Base-by-base conservation (phyloP, 306 rosid genomes). In the Quercus aquifolioides region DNA sequence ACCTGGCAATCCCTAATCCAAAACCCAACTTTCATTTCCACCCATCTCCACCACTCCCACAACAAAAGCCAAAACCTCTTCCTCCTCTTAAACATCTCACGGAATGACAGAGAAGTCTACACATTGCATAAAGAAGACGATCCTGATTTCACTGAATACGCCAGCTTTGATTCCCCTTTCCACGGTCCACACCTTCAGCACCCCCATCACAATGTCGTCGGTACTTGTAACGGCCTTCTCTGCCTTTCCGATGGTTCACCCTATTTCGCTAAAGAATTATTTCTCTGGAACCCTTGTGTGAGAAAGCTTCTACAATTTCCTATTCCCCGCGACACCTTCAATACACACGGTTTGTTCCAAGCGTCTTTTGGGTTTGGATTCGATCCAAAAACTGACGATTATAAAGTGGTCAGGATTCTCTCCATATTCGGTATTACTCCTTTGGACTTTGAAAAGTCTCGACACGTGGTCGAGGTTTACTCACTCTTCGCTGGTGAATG, bases 211-310 rank as follows among this genome's bases (percentile, higher is more conserved):
- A 41, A 62, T 7, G 71, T 60, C 6, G 67, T 73, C 18, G 74
- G 80, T 5, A 55, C 75, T 75, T 79, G 43, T 43, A 51, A 79
- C 30, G 84, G 79, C 9, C 73, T 79, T 41, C 17, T 84, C 0
- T 84, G 84, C 78, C 5, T 79, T 30, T 30, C 55, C n/a, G 2
- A n/a, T 64, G 26, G 59, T 13, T 14, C 25, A 0, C 12, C 14
- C 0, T 35, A 38, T 21, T 21, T 4, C 18, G 0, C 26, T 10
- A 18, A 76, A 8, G 13, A 1, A 17, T 9, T 76, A 3, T 14
- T 20, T 52, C 20, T 84, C 0, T 79, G 81, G 64, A 84, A 79
- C 81, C 87, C 87, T 4, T 62, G 18, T 56, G n/a, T 84, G 26
- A 74, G 84, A 8, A 71, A 77, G 26, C 63, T 14, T 38, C 58